Evolutionary conservation across 768 basidiomycete species (phyloP), one percentile per base, ranked within the genome.

Genomic region (Trichaptum fuscoviolaceum): DNA sequence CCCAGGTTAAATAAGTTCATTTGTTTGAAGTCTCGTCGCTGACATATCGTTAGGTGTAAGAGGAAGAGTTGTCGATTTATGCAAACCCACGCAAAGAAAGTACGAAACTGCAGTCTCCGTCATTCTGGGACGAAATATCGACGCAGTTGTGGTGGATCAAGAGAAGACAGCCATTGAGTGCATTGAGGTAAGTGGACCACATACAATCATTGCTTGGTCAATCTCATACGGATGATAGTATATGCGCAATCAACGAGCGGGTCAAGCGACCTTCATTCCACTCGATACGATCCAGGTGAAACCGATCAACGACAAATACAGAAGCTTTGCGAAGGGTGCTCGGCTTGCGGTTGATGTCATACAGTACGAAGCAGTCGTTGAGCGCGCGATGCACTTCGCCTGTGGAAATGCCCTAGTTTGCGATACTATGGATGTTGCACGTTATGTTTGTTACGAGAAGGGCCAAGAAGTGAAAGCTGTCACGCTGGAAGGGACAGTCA

Each of bases 401-500:
- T 99, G 96, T 75, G 95, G 96, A 1, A 96, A 92, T 76, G 89
- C 95, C 2, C 81, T 99, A 9, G 92, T 99, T 1, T 99, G 97
- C 73, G 97, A 99, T 74, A 89, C 90, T 0, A 92, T 97, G 89
- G 95, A 95, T 17, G 86, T 99, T 10, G 97, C 97, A 9, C 82
- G 87, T 68, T 89, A 89, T 74, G 88, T 99, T 6, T 93, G 91
- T 71, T 99, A 95, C 77, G 95, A 96, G 71, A 95, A 93, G 77
- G 90, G 90, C 0, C 94, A 97, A 74, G 96, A 98, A 70, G 93
- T 99, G 57, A 99, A 99, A 83, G 97, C 96, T 67, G 97, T 99
- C 24, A 97, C 97, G 0, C 80, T 99, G 58, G 96, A 99, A 58
- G 97, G 97, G 0, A 99, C 96, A 2, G 81, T 99, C 67, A 98